Evolutionary conservation across 2,329 filamentous ascomycete genomes (phyloP).

Genomic region (Aspergillus novoparasiticus): DNA sequence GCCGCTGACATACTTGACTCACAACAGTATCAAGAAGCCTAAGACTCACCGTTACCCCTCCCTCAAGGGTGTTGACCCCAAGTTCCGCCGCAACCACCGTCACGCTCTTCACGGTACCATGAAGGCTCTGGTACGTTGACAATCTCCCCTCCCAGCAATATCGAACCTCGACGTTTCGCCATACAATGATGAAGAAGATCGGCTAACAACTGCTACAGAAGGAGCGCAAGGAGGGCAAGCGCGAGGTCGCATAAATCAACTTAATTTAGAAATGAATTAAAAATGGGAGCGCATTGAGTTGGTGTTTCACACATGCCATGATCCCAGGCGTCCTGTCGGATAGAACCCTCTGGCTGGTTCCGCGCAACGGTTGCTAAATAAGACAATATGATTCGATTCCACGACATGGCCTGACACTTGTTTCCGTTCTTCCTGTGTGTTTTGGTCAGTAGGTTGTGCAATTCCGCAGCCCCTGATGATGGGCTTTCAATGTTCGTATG

Average conservation of each 20-base stretch:
- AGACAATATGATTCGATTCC: constrained; percentile 27
- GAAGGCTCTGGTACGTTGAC: constrained; percentile 84
- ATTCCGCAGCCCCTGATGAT: not conserved
- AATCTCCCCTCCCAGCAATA: not conserved
- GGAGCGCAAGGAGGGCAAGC: constrained; percentile 96
- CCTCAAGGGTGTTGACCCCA: constrained; percentile 97
- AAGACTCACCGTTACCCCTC: constrained; percentile 99
- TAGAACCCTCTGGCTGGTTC: constrained; percentile 16
- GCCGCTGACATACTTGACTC: constrained; percentile 27
- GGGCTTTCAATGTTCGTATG: constrained; percentile 10
- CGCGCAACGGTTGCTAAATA: constrained; percentile 27
- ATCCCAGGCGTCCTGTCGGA: constrained; percentile 29
- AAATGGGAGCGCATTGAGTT: constrained; percentile 38
- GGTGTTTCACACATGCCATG: constrained; percentile 37
- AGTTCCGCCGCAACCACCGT: constrained; percentile 99
- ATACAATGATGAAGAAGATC: not conserved
- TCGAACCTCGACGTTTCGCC: not conserved
- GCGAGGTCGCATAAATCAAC: constrained; percentile 72
- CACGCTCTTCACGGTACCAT: constrained; percentile 99
- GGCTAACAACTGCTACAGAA: constrained; percentile 66
- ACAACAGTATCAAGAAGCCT: constrained; percentile 95
- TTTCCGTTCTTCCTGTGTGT: constrained; percentile 5
- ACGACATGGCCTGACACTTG: constrained; percentile 16
- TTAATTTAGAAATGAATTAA: constrained; percentile 27
- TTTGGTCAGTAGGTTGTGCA: constrained; percentile 17